These are phyloP conservation scores for Verticillium zaregamsianum DNA, from an alignment of 2,329 filamentous ascomycete species.

Conservation along the genomic window DNA sequence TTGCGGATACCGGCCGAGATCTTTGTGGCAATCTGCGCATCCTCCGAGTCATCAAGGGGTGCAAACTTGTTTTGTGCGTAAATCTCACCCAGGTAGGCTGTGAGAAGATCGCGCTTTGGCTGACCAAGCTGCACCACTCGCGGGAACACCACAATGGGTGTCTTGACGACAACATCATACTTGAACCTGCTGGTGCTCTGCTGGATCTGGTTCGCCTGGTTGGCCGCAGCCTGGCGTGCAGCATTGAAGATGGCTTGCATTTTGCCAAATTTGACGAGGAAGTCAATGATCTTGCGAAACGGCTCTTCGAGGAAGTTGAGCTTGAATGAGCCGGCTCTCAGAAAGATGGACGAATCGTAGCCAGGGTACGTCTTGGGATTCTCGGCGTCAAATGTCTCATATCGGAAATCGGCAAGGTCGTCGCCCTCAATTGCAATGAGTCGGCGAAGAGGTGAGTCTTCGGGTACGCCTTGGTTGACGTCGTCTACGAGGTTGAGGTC, in stretches of 20 bases:
- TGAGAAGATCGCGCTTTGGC: conserved; percentile 75
- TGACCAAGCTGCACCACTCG: conserved; percentile 67
- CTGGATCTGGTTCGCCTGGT: conserved; percentile 89
- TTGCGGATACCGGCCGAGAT: conserved; percentile 89
- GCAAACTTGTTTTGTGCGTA: conserved; percentile 94
- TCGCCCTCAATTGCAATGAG: conserved; percentile 94
- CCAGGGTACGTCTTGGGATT: conserved; percentile 75
- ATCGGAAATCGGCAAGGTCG: conserved; percentile 93
- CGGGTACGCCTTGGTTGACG: conserved; percentile 83
- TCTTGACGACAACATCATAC: conserved; percentile 90
- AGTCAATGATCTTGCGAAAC: conserved; percentile 96
- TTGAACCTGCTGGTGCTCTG: conserved; percentile 87
- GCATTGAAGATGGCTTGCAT: conserved; percentile 99
- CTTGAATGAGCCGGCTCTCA: conserved; percentile 92
- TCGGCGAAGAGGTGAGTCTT: conserved; percentile 75
- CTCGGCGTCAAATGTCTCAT: conserved; percentile 85
- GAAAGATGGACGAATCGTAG: conserved; percentile 86
- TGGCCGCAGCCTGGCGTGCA: conserved; percentile 87
- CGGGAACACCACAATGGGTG: conserved; percentile 94
- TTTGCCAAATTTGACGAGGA: conserved; percentile 96
- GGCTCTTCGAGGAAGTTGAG: conserved; percentile 96
- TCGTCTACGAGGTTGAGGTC: conserved; percentile 89
- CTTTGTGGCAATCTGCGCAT: conserved; percentile 77
- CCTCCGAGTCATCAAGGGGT: conserved; percentile 71
- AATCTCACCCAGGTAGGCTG: conserved; percentile 93